Base-by-base conservation (phyloP, 257 asterid species). In the Leptodermis oblonga region DNA sequence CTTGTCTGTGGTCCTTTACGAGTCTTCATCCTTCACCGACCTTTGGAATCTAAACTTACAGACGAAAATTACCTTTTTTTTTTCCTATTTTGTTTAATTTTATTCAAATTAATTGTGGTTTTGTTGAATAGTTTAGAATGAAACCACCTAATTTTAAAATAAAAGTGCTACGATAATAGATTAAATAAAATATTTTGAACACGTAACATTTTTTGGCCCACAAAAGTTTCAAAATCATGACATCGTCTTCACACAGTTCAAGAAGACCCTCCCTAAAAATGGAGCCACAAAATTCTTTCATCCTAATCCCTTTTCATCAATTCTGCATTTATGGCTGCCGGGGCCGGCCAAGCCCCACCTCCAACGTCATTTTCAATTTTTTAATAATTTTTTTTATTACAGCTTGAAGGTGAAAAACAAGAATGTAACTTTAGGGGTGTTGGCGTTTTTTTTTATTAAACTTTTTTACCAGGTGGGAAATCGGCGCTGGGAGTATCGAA, bases 401-500 rank as follows among this genome's bases (percentile, higher is more conserved):
- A 11, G 49, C 18, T 12, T 43, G 49, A 8, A n/a, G 61, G 61
- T 54, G 14, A 54, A 10, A 52, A n/a, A 17, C n/a, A 34, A 34
- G 39, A 34, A 2, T 26, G 39, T 62, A 46, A 34, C 14, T 43
- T 26, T 2, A 28, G 0, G n/a, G n/a, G n/a, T n/a, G n/a, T n/a
- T n/a, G n/a, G n/a, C n/a, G n/a, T n/a, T n/a, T n/a, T n/a, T n/a
- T n/a, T n/a, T n/a, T n/a, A n/a, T n/a, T n/a, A n/a, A n/a, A 1
- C n/a, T 28, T 0, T 5, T 70, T 31, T 49, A 7, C 81, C 83
- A 89, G 96, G 96, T 68, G 89, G 87, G 52, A 89, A 83, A 79
- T 63, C 77, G 30, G 86, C 78, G 67, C 18, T 89, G 69, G 86
- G 92, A 55, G 96, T 92, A 33, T 78, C 88, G 18, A 87, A 78